Percentiles rank a stretch among this genome's conserved stretches.
Evolutionary conservation across 257 asterid species (phyloP).

Genomic region (Nemophila menziesii): DNA sequence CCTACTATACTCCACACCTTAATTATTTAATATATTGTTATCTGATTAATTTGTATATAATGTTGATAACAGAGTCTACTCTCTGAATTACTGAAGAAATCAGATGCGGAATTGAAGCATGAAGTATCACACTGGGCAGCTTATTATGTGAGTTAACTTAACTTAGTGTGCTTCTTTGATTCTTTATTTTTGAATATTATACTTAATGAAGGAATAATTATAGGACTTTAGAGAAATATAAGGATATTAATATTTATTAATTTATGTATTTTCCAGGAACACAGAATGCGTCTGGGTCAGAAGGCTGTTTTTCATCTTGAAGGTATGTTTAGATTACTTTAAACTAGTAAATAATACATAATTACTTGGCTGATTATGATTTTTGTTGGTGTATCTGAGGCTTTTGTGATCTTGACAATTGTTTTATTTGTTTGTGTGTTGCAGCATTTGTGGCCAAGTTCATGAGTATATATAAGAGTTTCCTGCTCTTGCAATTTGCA

Average conservation of each 20-base stretch:
- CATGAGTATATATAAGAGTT: slow-evolving; percentile 92
- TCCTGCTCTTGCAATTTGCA: slow-evolving; percentile 48
- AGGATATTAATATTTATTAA: neutral
- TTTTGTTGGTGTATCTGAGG: neutral
- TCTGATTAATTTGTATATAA: slow-evolving; percentile 6
- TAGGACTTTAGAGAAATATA: too few species aligned
- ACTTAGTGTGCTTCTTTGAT: slow-evolving; percentile 5
- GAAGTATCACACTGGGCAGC: slow-evolving; percentile 94
- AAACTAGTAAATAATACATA: neutral
- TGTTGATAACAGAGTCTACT: slow-evolving; percentile 64
- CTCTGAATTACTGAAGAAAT: slow-evolving; percentile 70
- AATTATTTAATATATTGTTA: neutral
- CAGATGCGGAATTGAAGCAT: slow-evolving; percentile 89
- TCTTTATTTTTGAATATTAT: neutral
- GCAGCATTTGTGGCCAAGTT: slow-evolving; percentile 98
- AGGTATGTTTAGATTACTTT: slow-evolving; percentile 40
- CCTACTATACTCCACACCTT: slow-evolving; percentile 6
- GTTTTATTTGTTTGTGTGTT: slow-evolving; percentile 12
- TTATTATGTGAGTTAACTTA: slow-evolving; percentile 58
- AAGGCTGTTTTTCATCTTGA: slow-evolving; percentile 97
- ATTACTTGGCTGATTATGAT: neutral
- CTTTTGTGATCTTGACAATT: neutral
- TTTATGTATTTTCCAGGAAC: slow-evolving; percentile 47
- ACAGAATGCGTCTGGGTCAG: slow-evolving; percentile 86
- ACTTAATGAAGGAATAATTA: neutral